A percentile compares a stretch with the other conserved stretches of the same genome.
Evolutionary conservation across 768 basidiomycete genomes (phyloP).

Genomic region (Naganishia vaughanmartiniae): DNA sequence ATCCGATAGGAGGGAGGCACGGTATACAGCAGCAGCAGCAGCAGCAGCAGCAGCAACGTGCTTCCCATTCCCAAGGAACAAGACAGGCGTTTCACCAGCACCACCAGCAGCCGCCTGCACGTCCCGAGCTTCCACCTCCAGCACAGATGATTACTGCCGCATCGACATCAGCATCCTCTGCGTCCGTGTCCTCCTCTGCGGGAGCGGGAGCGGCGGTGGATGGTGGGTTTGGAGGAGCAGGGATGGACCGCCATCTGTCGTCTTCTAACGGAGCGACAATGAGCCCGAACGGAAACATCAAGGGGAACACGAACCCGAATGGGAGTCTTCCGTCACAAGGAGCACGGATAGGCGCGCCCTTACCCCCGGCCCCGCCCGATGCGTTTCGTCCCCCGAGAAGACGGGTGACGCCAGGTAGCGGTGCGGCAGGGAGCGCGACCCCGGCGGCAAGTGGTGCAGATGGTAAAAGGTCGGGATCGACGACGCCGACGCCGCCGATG

Average conservation of each 20-base stretch:
- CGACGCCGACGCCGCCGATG: conserved; percentile 39
- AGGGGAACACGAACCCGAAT: background rate
- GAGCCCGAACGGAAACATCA: too few relatives aligned
- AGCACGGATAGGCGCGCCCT: conserved; percentile 28
- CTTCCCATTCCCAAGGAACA: background rate
- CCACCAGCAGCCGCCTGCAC: background rate
- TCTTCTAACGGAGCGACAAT: too few relatives aligned
- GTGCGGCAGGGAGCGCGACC: conserved; percentile 9
- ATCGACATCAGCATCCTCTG: conserved; percentile 2
- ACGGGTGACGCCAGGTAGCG: conserved; percentile 30
- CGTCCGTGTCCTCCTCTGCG: background rate
- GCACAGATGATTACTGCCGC: conserved; percentile 1
- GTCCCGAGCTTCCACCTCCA: conserved; percentile 17
- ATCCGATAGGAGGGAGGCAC: background rate
- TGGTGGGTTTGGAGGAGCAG: too few relatives aligned
- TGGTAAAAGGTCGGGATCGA: background rate
- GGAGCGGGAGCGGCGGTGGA: too few relatives aligned
- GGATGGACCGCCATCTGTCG: conserved; percentile 11
- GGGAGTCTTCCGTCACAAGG: background rate
- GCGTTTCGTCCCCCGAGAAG: conserved; percentile 51
- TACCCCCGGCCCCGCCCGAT: conserved; percentile 51
- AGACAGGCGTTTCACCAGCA: background rate
- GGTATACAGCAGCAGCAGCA: conserved; percentile 5
- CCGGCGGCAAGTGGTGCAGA: background rate
- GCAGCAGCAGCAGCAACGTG: conserved; percentile 18